Base-by-base conservation (phyloP, 2,329 filamentous ascomycete species). In the Drechslerella dactyloides region DNA sequence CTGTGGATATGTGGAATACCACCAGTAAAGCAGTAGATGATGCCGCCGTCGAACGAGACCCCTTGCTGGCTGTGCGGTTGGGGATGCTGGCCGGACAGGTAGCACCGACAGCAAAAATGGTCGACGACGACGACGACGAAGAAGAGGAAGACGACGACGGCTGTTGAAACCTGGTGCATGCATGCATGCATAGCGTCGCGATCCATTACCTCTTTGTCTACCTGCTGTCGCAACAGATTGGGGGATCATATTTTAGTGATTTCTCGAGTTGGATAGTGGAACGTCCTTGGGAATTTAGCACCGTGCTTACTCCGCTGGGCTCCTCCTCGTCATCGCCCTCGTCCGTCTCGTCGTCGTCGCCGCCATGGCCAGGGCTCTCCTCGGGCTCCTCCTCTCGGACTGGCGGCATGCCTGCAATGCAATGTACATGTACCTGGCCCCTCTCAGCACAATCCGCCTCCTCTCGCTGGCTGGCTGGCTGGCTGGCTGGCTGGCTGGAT, bases 291-390 rank as follows among this genome's bases (percentile, higher is more conserved):
- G 15, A 17, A 4, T 42, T 5, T 4, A 17, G 11, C 15, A 17
- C 4, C 4, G 37, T 13, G 11, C 15, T 3, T 15, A 42, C 37
- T 21, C 24, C 53, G 57, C 51, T 62, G 57, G 52, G 52, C 58
- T 69, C 52, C 65, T 69, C 58, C 52, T 37, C 17, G 8, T 33
- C 27, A 8, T 33, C 27, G 27, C 8, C 27, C 21, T 53, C 52
- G 23, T 50, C 21, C 40, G 33, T 40, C 24, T 11, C 53, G 27
- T 55, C 48, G 17, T 66, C 35, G 54, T 54, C 30, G 44, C n/a
- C n/a, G n/a, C n/a, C n/a, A n/a, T n/a, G n/a, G n/a, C n/a, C 40
- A 37, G 54, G 37, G 46, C 56, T n/a, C 50, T 68, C 55, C 63
- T 33, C 40, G 40, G 40, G 40, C 40, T 44, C 40, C 40, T 44